A percentile compares a stretch with the other conserved stretches of the same genome.
Evolutionary conservation across 2,329 filamentous ascomycete species (phyloP).

Genomic region (Paraphoma chrysanthemicola): DNA sequence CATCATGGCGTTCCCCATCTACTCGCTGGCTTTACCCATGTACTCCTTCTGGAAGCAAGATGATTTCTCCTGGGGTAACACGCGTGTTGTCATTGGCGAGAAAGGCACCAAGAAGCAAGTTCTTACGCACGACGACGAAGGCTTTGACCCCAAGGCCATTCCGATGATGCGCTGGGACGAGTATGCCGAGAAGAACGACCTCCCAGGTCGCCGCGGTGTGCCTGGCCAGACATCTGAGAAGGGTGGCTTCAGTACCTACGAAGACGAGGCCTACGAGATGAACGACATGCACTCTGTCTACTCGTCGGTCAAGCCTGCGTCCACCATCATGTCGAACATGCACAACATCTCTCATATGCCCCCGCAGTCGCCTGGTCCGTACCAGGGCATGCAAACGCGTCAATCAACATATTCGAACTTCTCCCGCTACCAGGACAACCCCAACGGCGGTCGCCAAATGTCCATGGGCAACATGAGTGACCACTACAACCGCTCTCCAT

Average conservation of each 20-base stretch:
- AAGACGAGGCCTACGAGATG: slow-evolving; percentile 87
- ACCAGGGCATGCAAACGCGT: slow-evolving; percentile 68
- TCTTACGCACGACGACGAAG: slow-evolving; percentile 81
- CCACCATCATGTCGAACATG: slow-evolving; percentile 87
- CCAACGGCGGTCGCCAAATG: slow-evolving; percentile 63
- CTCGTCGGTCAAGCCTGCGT: slow-evolving; percentile 85
- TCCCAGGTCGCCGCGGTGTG: slow-evolving; percentile 86
- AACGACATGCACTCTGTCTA: slow-evolving; percentile 98
- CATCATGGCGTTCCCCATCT: slow-evolving; percentile 91
- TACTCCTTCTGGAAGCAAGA: slow-evolving; percentile 99
- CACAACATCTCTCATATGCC: slow-evolving; percentile 78
- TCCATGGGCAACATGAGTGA: slow-evolving; percentile 65
- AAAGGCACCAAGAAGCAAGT: slow-evolving; percentile 83
- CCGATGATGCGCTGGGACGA: slow-evolving; percentile 97
- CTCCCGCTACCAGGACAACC: slow-evolving; percentile 69
- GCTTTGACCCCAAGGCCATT: slow-evolving; percentile 89
- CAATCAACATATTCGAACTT: slow-evolving; percentile 75
- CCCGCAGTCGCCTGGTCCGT: slow-evolving; percentile 76
- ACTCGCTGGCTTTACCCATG: slow-evolving; percentile 86
- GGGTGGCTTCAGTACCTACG: slow-evolving; percentile 65
- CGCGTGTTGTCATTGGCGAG: slow-evolving; percentile 94
- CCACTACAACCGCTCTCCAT: slow-evolving; percentile 44
- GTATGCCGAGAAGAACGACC: slow-evolving; percentile 83
- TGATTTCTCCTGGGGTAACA: slow-evolving; percentile 99
- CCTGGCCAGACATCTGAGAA: slow-evolving; percentile 63